Evolutionary conservation across 164 flowering plant species (phyloP).

Genomic region (Macadamia tetraphylla): DNA sequence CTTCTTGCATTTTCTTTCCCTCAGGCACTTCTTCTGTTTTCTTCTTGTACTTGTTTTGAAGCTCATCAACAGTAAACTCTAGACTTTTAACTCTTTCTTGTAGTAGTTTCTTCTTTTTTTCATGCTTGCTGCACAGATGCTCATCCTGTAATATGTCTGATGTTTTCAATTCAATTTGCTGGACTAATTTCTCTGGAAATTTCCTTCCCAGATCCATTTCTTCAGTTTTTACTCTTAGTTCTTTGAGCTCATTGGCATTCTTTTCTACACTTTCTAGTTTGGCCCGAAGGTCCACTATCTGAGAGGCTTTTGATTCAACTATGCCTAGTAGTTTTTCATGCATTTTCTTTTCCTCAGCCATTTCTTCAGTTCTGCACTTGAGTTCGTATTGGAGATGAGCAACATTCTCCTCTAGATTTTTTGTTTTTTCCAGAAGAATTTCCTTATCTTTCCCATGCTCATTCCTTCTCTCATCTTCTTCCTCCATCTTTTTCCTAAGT

Average conservation of each 20-base stretch:
- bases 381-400: slow-evolving; percentile 23
- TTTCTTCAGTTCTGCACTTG: slow-evolving; percentile 21
- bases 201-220: not conserved
- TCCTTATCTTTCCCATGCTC: no score
- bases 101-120: not conserved
- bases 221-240: not conserved
- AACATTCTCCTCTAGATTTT: not conserved
- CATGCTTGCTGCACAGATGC: not conserved
- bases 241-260: not conserved
- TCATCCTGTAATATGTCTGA: not conserved
- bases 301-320: not conserved
- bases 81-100: not conserved
- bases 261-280: not conserved
- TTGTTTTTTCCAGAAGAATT: no score
- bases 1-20: slow-evolving; percentile 29
- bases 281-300: not conserved
- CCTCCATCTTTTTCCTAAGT: slow-evolving; percentile 23
- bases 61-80: slow-evolving; percentile 13
- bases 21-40: slow-evolving; percentile 25
- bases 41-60: slow-evolving; percentile 27
- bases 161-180: slow-evolving; percentile 12
- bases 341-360: not conserved
- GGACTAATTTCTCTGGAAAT: slow-evolving; percentile 18
- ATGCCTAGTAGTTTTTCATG: not conserved
- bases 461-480: slow-evolving; percentile 25